phyloP scores from a whole-genome alignment of 495 filamentous ascomycete genomes.

The Pyrenula massariospora region DNA sequence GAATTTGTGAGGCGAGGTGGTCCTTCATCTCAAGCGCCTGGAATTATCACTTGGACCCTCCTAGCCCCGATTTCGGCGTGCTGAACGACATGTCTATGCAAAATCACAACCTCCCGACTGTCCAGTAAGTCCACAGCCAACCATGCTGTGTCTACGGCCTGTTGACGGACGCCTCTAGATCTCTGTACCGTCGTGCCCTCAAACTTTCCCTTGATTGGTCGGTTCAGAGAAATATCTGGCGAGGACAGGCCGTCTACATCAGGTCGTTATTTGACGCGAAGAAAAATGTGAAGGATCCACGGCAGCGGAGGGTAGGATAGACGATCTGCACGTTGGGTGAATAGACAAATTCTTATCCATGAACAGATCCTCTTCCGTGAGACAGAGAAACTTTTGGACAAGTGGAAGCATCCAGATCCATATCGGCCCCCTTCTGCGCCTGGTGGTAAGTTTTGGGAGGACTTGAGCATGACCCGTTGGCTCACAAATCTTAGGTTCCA shows the following conservation, averaged over 20 bases:
- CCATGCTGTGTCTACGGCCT: neutral
- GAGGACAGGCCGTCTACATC: conserved; percentile 91
- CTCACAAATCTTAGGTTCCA: conserved; percentile 56
- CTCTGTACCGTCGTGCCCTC: conserved; percentile 82
- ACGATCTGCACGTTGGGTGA: neutral
- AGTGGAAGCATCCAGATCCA: conserved; percentile 96
- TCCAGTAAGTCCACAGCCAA: conserved; percentile 6
- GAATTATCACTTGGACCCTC: too few species aligned
- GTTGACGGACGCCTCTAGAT: conserved; percentile 36
- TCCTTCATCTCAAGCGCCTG: too few species aligned
- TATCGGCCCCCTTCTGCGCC: conserved; percentile 81
- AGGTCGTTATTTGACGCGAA: conserved; percentile 93
- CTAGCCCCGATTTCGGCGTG: neutral
- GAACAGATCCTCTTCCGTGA: conserved; percentile 65
- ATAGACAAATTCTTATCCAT: neutral
- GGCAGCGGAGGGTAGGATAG: conserved; percentile 68
- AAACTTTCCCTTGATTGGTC: conserved; percentile 93
- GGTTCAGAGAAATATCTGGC: conserved; percentile 82
- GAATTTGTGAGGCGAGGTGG: too few species aligned
- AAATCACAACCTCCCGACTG: neutral
- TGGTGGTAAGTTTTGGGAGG: conserved; percentile 57
- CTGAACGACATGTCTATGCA: neutral
- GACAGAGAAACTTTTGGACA: conserved; percentile 76
- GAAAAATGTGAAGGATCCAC: conserved; percentile 70
- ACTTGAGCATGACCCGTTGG: neutral